These are phyloP conservation scores for Cystobasidium slooffiae DNA, from an alignment of 1,284 basidiomycete species.

Conservation along the genomic window DNA sequence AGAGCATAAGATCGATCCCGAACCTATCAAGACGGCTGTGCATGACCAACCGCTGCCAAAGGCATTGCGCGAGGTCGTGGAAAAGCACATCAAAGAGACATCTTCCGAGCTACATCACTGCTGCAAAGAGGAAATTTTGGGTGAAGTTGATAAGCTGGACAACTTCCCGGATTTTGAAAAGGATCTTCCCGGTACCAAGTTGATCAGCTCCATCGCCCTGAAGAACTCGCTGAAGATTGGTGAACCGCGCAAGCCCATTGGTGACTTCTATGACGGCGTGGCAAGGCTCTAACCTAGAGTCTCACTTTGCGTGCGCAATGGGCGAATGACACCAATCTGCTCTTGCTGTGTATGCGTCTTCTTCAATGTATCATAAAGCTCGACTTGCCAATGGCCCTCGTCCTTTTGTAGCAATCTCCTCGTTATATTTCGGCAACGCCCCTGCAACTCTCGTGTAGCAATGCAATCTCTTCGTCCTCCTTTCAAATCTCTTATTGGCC, in stretches of 20 bases:
- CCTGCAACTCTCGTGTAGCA: too few relatives aligned
- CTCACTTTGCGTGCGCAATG: neutral
- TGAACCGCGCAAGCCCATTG: conserved; percentile 12
- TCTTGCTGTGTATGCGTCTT: neutral
- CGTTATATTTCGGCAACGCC: too few relatives aligned
- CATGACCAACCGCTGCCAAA: conserved; percentile 2
- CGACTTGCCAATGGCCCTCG: too few relatives aligned
- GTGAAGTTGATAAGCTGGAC: conserved; percentile 8
- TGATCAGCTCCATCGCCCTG: neutral
- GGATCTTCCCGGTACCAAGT: conserved; percentile 18
- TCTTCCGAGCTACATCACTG: conserved; percentile 9
- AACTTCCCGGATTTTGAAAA: conserved; percentile 12
- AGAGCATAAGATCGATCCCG: conserved; percentile 66
- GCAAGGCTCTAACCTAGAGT: neutral
- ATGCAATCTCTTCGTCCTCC: too few relatives aligned
- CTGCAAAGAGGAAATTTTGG: conserved; percentile 27
- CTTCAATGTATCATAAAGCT: too few relatives aligned
- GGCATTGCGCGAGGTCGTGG: conserved; percentile 1
- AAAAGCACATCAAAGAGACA: conserved; percentile 19
- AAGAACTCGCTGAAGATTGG: conserved; percentile 16
- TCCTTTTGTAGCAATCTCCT: too few relatives aligned
- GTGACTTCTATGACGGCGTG: conserved; percentile 30
- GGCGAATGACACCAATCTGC: neutral
- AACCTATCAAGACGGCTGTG: conserved; percentile 68
- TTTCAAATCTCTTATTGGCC: too few relatives aligned